phyloP scores from a whole-genome alignment of 495 filamentous ascomycete genomes.

The Penicillium lividum region DNA sequence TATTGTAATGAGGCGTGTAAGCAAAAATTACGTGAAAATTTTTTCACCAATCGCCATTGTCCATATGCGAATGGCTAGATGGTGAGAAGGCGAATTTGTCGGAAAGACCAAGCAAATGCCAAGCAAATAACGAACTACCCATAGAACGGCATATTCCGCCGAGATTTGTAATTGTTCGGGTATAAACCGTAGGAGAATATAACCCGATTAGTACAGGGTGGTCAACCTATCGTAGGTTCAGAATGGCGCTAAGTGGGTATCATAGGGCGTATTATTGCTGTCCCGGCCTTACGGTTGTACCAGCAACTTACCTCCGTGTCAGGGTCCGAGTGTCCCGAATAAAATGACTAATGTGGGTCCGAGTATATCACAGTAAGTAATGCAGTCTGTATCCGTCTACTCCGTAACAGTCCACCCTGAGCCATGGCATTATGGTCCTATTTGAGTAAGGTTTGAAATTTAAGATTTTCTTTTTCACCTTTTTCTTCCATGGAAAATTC shows the following conservation, averaged over 20 bases:
- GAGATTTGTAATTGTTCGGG: background rate
- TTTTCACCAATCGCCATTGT: background rate
- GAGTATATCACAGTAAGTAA: too few relatives aligned
- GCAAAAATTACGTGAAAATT: background rate
- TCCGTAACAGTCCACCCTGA: slow-evolving; percentile 11
- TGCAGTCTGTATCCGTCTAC: background rate
- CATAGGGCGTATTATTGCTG: background rate
- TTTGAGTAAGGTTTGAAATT: slow-evolving; percentile 3
- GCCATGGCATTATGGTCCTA: slow-evolving; percentile 15
- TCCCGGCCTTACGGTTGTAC: slow-evolving; percentile 18
- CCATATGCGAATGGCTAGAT: background rate
- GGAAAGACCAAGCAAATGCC: slow-evolving; percentile 21
- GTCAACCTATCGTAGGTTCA: too few relatives aligned
- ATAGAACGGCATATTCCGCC: slow-evolving; percentile 10
- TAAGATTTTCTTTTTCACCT: slow-evolving; percentile 4
- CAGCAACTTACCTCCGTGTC: background rate
- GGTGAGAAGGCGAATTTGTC: background rate
- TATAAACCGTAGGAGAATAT: slow-evolving; percentile 14
- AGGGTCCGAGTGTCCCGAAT: slow-evolving; percentile 9
- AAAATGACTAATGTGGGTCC: slow-evolving; percentile 3
- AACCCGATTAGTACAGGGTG: slow-evolving; percentile 9
- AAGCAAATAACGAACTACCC: slow-evolving; percentile 8
- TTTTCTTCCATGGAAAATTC: background rate
- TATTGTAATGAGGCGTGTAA: background rate
- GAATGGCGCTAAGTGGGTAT: background rate